These are phyloP conservation scores for Thielaviopsis ethacetica DNA, from an alignment of 2,329 filamentous ascomycete species.

Conservation along the genomic window DNA sequence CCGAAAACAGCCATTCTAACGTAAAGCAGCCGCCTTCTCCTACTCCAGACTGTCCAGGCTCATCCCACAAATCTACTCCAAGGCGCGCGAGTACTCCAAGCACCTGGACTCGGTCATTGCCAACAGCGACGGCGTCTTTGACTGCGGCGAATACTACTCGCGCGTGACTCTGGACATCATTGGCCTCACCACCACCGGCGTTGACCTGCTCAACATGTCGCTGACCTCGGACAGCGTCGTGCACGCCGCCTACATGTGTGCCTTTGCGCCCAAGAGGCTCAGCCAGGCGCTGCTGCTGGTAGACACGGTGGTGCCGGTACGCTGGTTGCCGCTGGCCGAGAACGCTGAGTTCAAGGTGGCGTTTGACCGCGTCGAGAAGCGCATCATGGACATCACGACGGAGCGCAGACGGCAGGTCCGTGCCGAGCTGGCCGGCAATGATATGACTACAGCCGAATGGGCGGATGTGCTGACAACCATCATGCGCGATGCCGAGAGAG, in stretches of 20 bases:
- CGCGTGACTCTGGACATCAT: conserved; percentile 22
- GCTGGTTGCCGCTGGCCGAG: conserved; percentile 22
- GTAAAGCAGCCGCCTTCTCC: conserved; percentile 18
- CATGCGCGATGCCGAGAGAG: conserved; percentile 18
- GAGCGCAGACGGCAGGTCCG: conserved; percentile 7
- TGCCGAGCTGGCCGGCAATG: conserved; percentile 7
- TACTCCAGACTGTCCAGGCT: conserved; percentile 19
- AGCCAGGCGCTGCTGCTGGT: conserved; percentile 17
- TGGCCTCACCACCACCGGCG: conserved; percentile 19
- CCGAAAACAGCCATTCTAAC: background rate
- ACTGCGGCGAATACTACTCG: conserved; percentile 16
- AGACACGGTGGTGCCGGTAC: conserved; percentile 20
- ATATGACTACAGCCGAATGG: conserved; percentile 11
- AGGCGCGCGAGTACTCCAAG: conserved; percentile 18
- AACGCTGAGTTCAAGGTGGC: conserved; percentile 21
- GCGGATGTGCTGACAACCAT: conserved; percentile 20
- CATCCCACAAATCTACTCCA: conserved; percentile 20
- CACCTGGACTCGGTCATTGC: conserved; percentile 14
- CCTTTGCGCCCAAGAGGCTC: conserved; percentile 15
- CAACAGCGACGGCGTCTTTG: conserved; percentile 11
- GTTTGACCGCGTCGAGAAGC: conserved; percentile 17
- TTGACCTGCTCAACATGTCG: conserved; percentile 19
- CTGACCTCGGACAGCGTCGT: conserved; percentile 14
- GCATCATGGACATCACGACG: conserved; percentile 15
- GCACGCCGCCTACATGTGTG: conserved; percentile 17